Evolutionary conservation across 1,284 basidiomycete species (phyloP).

Genomic region (Neotropicomus parvogracilis): DNA sequence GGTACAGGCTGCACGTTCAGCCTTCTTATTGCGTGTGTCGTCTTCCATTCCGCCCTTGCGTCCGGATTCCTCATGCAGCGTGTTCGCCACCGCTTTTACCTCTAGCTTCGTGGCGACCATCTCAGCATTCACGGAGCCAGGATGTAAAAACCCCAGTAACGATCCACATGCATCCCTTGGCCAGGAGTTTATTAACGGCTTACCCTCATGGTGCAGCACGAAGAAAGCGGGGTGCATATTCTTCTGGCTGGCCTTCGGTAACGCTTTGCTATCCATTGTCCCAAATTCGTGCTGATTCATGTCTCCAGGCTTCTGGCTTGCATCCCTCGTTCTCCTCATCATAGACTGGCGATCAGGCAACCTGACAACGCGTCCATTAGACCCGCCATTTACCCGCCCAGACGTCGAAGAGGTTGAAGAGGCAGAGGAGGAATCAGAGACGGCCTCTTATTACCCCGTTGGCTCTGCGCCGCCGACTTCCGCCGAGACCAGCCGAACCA

Average conservation of each 20-base stretch:
- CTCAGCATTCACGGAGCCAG: constrained; percentile 74
- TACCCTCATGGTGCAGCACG: constrained; percentile 81
- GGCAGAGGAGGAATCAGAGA: constrained; percentile 45
- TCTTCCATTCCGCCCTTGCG: constrained; percentile 1
- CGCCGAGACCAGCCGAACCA: constrained; percentile 14
- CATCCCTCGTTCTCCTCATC: constrained; percentile 57
- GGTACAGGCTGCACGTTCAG: constrained; percentile 61
- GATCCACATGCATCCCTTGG: constrained; percentile 73
- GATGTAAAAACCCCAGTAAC: constrained; percentile 76
- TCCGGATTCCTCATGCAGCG: constrained; percentile 15
- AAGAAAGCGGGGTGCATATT: constrained; percentile 86
- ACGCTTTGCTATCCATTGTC: constrained; percentile 10
- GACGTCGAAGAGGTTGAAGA: constrained; percentile 41
- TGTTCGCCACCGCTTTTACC: not conserved
- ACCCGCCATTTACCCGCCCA: constrained; percentile 66
- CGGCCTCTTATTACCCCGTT: constrained; percentile 42
- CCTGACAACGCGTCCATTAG: constrained; percentile 47
- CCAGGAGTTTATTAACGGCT: constrained; percentile 61
- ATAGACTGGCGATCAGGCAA: constrained; percentile 74
- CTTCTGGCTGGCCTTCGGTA: constrained; percentile 80
- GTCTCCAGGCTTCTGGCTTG: constrained; percentile 60
- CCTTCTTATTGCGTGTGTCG: constrained; percentile 73
- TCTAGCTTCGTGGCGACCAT: constrained; percentile 68
- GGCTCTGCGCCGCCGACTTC: constrained; percentile 21
- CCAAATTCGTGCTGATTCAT: constrained; percentile 4